Base-by-base conservation (phyloP, 1,139 yeast species). In the Zygosaccharomyces sapae region DNA sequence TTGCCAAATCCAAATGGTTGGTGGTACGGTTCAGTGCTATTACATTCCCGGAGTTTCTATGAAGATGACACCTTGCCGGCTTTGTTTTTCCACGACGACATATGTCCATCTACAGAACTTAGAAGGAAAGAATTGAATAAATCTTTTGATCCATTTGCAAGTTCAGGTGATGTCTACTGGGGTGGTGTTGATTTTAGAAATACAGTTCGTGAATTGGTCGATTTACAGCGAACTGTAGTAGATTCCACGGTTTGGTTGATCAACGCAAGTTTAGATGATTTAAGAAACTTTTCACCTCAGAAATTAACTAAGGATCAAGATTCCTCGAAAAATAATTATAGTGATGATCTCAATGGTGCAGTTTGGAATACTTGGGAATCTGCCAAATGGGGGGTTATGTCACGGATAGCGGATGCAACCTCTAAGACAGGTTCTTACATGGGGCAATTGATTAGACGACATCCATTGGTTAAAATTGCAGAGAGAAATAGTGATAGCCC, bases 71-170 rank as follows among this genome's bases (percentile, higher is more conserved):
- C 80, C 50, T 62, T 83, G 12, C 97, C 97, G 0, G 83, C 89
- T 6, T 63, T 92, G 38, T 92, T 89, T 66, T 90, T 94, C 71
- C 97, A 92, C 66, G 98, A 94, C 62, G 83, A 86, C 50, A 92
- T 86, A 58, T 80, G 85, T 22, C 81, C 86, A 5, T 83, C 94
- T 38, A 87, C 95, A 0, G 70, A 76, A 47, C 68, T 75, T 52
- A 83, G 78, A 54, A 83, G 81, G 55, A 77, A 81, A 49, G 79
- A 77, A 56, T 49, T 63, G 16, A 60, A 56, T 31, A 79, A 81
- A 61, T 70, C 76, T 20, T 88, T 89, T 65, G 86, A 84, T 53
- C 90, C 95, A 0, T 90, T 87, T 66, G 79, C 78, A 19, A 77
- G 75, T 29, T 76, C 76, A 29, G 59, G 66, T 25, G 76, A 75